Conservation (phyloP, 139 green algal species). For the Gonium pectorale region DNA sequence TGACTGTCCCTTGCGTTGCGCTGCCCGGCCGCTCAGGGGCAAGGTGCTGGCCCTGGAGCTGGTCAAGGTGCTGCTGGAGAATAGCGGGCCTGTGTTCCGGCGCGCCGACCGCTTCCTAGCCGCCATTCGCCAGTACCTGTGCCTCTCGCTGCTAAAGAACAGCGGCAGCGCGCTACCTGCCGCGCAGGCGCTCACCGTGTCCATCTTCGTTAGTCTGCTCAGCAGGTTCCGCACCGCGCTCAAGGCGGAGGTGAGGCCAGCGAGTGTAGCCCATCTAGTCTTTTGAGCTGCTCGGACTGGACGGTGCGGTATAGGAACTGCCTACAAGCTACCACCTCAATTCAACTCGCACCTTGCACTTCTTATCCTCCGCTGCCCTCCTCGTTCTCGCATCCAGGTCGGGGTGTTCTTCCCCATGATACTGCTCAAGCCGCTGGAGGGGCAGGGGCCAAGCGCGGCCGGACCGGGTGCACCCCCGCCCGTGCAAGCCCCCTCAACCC, state of each 20-base stretch:
- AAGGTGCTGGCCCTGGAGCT: conserved; percentile 96
- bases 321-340: too few relatives aligned
- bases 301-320: too few relatives aligned
- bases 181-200: conserved; percentile 80
- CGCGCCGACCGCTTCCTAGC: conserved; percentile 83
- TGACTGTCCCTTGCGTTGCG: not conserved
- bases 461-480: not conserved
- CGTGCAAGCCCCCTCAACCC: not conserved
- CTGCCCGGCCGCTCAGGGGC: conserved; percentile 4
- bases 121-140: conserved; percentile 96
- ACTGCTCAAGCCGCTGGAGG: conserved; percentile 85
- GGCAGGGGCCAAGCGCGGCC: conserved; percentile 14
- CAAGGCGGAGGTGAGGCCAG: conserved; percentile 88
- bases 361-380: not conserved
- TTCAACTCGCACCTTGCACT: too few relatives aligned
- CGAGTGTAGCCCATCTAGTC: too few relatives aligned
- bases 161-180: conserved; percentile 69
- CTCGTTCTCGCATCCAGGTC: conserved; percentile 55
- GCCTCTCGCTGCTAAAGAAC: conserved; percentile 96
- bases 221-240: conserved; percentile 82
- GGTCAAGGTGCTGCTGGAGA: conserved; percentile 96
- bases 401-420: conserved; percentile 99
- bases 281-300: too few relatives aligned
- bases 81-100: conserved; percentile 89
- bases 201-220: conserved; percentile 95